Base-by-base conservation (phyloP, 2,329 filamentous ascomycete genomes). In the Fusarium pseudoanthophilum region DNA sequence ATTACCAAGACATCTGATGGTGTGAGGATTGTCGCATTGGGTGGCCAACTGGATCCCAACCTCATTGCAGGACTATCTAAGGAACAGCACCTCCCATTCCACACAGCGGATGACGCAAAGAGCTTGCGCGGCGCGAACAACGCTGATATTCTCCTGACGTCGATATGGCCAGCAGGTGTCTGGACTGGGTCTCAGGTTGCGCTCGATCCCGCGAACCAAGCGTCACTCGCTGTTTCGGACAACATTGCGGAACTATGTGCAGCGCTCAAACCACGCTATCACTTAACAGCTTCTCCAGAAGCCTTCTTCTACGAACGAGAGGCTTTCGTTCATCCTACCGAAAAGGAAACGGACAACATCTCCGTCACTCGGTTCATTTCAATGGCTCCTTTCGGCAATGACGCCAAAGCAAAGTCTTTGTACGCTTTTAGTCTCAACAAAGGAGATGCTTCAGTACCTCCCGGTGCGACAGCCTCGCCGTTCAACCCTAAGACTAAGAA, bases 1-100 rank as follows among this genome's bases (percentile, higher is more conserved):
- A 91, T 92, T 20, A 92, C 94, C 59, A 98, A 96, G 81, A 98
- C 95, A 0, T 92, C 93, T 0, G 95, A 98, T 74, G 95, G 95
- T 3, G 86, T 98, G 51, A 91, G 92, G 57, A 95, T 99, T 70
- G 93, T 95, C n/a, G 87, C 93, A 1, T 86, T 99, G 0, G 95
- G 95, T 32, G 96, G 96, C 1, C 85, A 87, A 39, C 84, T 94
- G 4, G 90, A 93, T 76, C 79, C 88, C 18, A 87, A 88, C 55
- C 85, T 91, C 20, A 84, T 90, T 39, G 88, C 85, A 6, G 91
- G 90, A 5, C 86, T 90, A 61, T 93, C 91, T 14, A 89, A 91
- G 71, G 92, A 94, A 74, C 91, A 92, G 72, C 92, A 93, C 75
- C 86, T 92, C n/a, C 92, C 95, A 0, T 91, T 90, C 67, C 95